Conservation (phyloP, 2,329 filamentous ascomycete genomes). For the Colletotrichum shisoi region DNA sequence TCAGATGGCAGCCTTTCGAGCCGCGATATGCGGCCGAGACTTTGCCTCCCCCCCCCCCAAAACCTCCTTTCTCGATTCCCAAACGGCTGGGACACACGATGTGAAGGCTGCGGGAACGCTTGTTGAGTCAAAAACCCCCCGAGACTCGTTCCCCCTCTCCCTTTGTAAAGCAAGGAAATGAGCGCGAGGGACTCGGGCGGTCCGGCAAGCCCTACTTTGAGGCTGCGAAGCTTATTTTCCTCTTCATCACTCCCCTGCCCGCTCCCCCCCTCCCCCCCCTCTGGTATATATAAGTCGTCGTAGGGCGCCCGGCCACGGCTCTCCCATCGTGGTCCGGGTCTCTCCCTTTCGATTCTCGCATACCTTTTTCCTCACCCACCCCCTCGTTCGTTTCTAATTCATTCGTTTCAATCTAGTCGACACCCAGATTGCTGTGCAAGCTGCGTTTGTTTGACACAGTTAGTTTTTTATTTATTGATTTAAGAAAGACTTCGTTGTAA, state of each 20-base stretch:
- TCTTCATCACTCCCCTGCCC: neutral
- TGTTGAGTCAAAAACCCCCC: neutral
- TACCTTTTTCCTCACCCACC: too few relatives aligned
- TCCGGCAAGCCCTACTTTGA: neutral
- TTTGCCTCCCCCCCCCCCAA: neutral
- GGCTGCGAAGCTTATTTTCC: neutral
- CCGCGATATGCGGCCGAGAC: neutral
- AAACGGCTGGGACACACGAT: neutral
- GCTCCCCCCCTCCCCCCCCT: neutral
- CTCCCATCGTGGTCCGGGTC: neutral
- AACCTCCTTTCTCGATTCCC: too few relatives aligned
- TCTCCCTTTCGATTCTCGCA: neutral
- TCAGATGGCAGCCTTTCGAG: neutral
- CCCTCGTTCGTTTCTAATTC: neutral
- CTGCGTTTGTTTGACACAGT: neutral
- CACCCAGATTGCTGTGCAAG: conserved; percentile 3
- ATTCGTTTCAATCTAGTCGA: neutral
- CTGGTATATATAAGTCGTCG: neutral
- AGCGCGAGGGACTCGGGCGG: neutral
- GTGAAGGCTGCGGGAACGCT: neutral
- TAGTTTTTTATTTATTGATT: neutral
- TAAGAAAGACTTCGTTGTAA: too few relatives aligned
- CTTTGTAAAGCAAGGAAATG: too few relatives aligned
- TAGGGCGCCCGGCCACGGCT: neutral
- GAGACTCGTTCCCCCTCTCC: too few relatives aligned